Base-by-base conservation (phyloP, 2,329 filamentous ascomycete species). In the Clonostachys chloroleuca region DNA sequence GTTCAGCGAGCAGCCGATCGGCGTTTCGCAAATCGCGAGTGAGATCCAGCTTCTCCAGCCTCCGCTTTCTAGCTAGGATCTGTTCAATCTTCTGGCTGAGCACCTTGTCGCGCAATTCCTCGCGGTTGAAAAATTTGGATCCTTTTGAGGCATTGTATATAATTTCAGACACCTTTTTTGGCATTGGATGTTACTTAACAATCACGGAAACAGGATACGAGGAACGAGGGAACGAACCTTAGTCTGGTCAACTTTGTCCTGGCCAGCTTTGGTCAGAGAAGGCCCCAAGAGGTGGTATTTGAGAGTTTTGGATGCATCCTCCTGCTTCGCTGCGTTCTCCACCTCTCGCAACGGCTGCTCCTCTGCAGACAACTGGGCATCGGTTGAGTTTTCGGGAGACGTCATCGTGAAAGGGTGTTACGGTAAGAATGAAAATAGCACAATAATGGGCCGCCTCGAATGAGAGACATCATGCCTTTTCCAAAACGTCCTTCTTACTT, bases 61-160 rank as follows among this genome's bases (percentile, higher is more conserved):
- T 80, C 4, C 74, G 72, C 64, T 95, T 95, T 60, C 84, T 87
- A 12, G 78, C 75, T 40, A 94, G 66, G 48, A 96, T 92, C 40
- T 81, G 78, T 46, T 85, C 81, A 56, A 97, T 96, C 65, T 95
- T 96, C 47, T 84, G 76, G 0, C 92, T 96, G 17, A 97, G 78
- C 41, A 81, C 77, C 58, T 86, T 86, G 70, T 97, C 92, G 57
- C 85, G 86, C 48, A 72, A 77, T 62, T 96, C 87, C 65, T 99
- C 94, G 50, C 92, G 89, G 56, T 86, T 89, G 77, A 97, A 99
- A 71, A 86, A 99, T 64, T 96, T 96, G 55, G 90, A 95, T 43
- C 94, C 94, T 63, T 95, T 96, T 14, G 91, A 96, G 12, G 92
- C 91, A 64, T 95, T 90, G 69, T 96, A 97, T 50, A 99, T 99